phyloP scores from a whole-genome alignment of 345 rosid species.

The Sisymbrium altissimum region DNA sequence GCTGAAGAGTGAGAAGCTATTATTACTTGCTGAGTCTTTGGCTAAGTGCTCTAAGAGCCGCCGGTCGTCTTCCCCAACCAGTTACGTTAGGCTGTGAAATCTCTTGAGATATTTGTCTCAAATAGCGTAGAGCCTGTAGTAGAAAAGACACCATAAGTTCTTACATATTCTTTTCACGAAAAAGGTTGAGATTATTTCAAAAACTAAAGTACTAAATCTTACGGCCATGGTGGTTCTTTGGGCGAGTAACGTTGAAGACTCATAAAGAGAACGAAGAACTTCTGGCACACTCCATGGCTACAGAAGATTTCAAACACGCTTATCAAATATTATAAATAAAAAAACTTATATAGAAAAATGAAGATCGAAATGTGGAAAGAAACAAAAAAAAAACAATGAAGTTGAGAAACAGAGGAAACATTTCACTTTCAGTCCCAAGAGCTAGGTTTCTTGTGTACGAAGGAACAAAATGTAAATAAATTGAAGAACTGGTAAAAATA shows the following conservation, averaged over 20 bases:
- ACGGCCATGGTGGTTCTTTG: conserved; percentile 96
- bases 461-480: not conserved
- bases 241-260: conserved; percentile 89
- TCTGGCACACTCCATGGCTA: conserved; percentile 99
- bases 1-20: conserved; percentile 9
- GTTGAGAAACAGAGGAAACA: not conserved
- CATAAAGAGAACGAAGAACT: conserved; percentile 93
- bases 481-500: not conserved
- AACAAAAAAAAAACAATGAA: not conserved
- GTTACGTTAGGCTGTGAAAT: conserved; percentile 80
- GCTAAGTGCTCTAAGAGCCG: conserved; percentile 79
- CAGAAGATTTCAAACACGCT: conserved; percentile 5
- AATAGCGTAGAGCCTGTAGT: conserved; percentile 80
- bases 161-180: not conserved
- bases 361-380: not conserved
- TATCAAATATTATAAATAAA: not conserved
- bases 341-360: not conserved
- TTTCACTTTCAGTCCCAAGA: conserved; percentile 10
- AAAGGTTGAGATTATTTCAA: not conserved
- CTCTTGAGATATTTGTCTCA: conserved; percentile 92
- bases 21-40: conserved; percentile 82
- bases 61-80: conserved; percentile 94
- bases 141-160: not conserved
- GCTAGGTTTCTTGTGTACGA: conserved; percentile 18
- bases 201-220: conserved; percentile 27